Evolutionary conservation across 2,329 filamentous ascomycete species (phyloP).

Genomic region (Truncatella angustata): DNA sequence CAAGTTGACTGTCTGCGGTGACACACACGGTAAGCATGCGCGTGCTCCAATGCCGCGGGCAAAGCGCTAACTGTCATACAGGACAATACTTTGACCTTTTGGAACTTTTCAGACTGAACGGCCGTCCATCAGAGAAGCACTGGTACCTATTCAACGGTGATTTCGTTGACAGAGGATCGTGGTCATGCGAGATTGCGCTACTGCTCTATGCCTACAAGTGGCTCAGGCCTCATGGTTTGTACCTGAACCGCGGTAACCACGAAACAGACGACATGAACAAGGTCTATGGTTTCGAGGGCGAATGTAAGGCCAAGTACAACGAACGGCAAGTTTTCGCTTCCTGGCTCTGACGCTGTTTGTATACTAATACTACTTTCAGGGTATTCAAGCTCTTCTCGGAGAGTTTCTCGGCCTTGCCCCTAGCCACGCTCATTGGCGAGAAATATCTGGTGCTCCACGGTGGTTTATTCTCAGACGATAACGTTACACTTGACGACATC

Average conservation of each 20-base stretch:
- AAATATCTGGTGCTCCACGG: conserved; percentile 94
- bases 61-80: conserved; percentile 37
- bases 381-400: conserved; percentile 98
- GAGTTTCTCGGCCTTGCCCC: conserved; percentile 88
- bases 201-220: conserved; percentile 96
- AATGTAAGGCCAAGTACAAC: conserved; percentile 97
- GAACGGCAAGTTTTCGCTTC: conserved; percentile 52
- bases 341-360: neutral
- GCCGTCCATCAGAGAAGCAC: conserved; percentile 79
- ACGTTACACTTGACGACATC: conserved; percentile 87
- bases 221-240: conserved; percentile 83
- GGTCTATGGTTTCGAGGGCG: conserved; percentile 96
- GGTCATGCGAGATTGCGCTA: conserved; percentile 96
- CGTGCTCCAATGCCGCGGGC: no score
- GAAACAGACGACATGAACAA: conserved; percentile 99
- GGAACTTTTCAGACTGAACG: conserved; percentile 92
- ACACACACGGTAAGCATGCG: conserved; percentile 79
- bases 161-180: conserved; percentile 95
- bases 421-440: conserved; percentile 86
- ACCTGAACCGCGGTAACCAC: conserved; percentile 96
- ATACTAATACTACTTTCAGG: conserved; percentile 35
- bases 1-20: conserved; percentile 89
- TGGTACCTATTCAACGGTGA: conserved; percentile 98
- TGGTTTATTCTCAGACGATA: conserved; percentile 94
- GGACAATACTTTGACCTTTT: conserved; percentile 97